Percentiles rank a stretch among this genome's conserved stretches.
phyloP scores from a whole-genome alignment of 371 early-diverging fungal genomes.

The Polyrhizophydium stewartii region DNA sequence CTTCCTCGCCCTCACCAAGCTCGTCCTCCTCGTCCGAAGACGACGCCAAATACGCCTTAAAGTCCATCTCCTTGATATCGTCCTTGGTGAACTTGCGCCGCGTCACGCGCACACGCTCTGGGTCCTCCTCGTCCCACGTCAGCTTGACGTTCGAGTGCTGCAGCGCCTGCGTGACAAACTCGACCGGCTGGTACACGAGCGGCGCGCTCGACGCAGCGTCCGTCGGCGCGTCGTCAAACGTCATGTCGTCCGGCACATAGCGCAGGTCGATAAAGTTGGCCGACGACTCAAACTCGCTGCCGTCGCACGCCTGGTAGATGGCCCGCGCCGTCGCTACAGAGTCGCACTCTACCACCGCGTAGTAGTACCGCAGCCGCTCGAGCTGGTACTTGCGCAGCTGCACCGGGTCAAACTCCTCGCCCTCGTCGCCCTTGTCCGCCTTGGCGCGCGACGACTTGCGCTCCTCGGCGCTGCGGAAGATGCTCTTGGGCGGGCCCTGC shows the following conservation, averaged over 20 bases:
- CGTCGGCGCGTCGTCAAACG: conserved; percentile 68
- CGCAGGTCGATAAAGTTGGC: conserved; percentile 94
- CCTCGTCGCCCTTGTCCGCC: conserved; percentile 22
- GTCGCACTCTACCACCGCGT: conserved; percentile 92
- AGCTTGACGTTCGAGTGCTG: conserved; percentile 90
- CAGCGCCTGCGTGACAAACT: conserved; percentile 83
- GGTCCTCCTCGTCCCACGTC: conserved; percentile 97
- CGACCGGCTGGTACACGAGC: conserved; percentile 72
- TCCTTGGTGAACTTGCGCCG: conserved; percentile 80
- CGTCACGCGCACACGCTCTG: conserved; percentile 72
- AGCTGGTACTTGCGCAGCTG: conserved; percentile 90
- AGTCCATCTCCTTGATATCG: conserved; percentile 88
- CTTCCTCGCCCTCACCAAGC: conserved; percentile 29
- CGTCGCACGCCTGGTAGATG: conserved; percentile 86
- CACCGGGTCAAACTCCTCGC: conserved; percentile 75
- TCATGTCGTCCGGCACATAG: conserved; percentile 93
- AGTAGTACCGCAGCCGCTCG: conserved; percentile 89
- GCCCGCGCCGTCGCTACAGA: conserved; percentile 74
- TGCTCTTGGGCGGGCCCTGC: conserved; percentile 46
- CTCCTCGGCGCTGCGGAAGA: conserved; percentile 15
- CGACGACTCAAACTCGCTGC: conserved; percentile 89
- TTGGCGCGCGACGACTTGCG: neutral
- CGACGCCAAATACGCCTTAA: conserved; percentile 83
- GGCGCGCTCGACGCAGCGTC: conserved; percentile 72
- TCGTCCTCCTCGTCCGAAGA: conserved; percentile 60